These are phyloP conservation scores for Fusarium bactridioides DNA, from an alignment of 2,329 filamentous ascomycete species.

Conservation along the genomic window DNA sequence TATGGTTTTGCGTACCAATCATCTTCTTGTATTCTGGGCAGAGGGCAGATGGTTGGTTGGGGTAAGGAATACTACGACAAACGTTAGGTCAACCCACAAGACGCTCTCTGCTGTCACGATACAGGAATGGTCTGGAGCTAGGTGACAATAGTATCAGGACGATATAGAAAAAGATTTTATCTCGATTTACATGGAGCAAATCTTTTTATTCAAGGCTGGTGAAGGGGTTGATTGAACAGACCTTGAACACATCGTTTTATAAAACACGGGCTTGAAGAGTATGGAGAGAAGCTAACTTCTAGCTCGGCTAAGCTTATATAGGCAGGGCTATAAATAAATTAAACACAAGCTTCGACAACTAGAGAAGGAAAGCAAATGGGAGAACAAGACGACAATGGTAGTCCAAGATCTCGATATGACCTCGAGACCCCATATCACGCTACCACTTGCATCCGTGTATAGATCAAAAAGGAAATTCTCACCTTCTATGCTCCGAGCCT, in stretches of 20 bases:
- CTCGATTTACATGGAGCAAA: accelerated
- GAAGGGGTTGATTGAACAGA: too few relatives aligned
- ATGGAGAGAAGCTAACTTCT: too few relatives aligned
- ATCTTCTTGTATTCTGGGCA: not conserved
- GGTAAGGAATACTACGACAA: not conserved
- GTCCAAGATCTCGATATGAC: not conserved
- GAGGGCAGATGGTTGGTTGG: not conserved
- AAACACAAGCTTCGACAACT: not conserved
- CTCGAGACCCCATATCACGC: not conserved
- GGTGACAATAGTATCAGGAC: not conserved
- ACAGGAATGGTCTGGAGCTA: not conserved
- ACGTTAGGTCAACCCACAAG: not conserved
- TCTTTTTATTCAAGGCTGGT: not conserved
- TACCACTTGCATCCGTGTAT: not conserved
- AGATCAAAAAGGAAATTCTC: not conserved
- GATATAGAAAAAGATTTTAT: not conserved
- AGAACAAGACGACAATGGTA: not conserved
- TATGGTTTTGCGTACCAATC: not conserved
- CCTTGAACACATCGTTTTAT: not conserved
- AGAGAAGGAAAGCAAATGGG: not conserved
- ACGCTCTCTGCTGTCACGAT: not conserved
- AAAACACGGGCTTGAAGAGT: not conserved
- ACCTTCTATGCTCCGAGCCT: not conserved
- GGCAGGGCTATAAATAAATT: accelerated
- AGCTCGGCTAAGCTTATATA: not conserved